These are phyloP conservation scores for Apodospora peruviana DNA, from an alignment of 495 filamentous ascomycete species.

Conservation along the genomic window DNA sequence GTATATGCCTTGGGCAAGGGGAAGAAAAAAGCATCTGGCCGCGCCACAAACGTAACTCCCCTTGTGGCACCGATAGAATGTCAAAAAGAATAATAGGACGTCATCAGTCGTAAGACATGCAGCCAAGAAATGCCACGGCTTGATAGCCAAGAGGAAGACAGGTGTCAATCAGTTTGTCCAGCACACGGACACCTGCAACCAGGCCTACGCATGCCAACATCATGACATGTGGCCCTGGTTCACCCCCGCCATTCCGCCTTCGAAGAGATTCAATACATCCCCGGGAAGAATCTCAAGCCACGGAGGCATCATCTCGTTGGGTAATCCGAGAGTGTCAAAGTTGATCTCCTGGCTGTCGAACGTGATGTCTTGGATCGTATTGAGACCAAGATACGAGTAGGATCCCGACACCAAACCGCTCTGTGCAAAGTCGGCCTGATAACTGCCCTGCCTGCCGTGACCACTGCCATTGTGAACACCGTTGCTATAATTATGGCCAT, in stretches of 20 bases:
- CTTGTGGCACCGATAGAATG: too few relatives aligned
- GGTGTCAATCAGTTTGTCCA: too few relatives aligned
- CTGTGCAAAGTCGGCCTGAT: constrained; percentile 31
- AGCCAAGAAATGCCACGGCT: too few relatives aligned
- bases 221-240: constrained; percentile 13
- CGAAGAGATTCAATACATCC: constrained; percentile 22
- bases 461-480: background rate
- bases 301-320: constrained; percentile 26
- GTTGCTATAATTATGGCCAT: constrained; percentile 3
- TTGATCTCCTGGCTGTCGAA: constrained; percentile 70
- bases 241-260: constrained; percentile 8
- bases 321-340: constrained; percentile 34
- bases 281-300: constrained; percentile 26
- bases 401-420: constrained; percentile 33
- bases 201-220: too few relatives aligned
- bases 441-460: constrained; percentile 1
- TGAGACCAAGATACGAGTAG: constrained; percentile 36
- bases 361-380: constrained; percentile 50
- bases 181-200: too few relatives aligned
- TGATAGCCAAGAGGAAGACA: too few relatives aligned
- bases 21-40: too few relatives aligned
- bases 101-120: too few relatives aligned
- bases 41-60: too few relatives aligned
- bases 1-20: too few relatives aligned
- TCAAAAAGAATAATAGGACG: too few relatives aligned